Conservation (phyloP, 345 rosid species). For the rapeseed (Brassica napus) region DNA sequence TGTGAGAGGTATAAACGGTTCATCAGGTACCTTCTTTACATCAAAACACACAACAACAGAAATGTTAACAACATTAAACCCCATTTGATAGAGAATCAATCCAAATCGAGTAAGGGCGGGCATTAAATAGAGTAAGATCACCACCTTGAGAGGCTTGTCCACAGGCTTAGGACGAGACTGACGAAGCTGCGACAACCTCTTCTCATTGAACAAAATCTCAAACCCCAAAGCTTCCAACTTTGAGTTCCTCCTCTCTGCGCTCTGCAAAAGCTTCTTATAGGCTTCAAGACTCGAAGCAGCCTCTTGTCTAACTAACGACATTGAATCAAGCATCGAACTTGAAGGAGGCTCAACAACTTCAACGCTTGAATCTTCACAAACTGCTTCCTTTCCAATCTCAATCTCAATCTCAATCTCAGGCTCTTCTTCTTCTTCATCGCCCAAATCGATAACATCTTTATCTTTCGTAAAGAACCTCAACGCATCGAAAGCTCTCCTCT, state of each 20-base stretch:
- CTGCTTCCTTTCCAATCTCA: constrained; percentile 34
- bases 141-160: constrained; percentile 48
- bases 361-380: constrained; percentile 58
- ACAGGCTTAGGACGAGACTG: constrained; percentile 52
- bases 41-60: constrained; percentile 26
- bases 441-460: constrained; percentile 51
- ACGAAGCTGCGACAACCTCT: constrained; percentile 40
- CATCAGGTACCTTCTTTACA: constrained; percentile 57
- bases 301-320: constrained; percentile 44
- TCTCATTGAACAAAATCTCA: constrained; percentile 61
- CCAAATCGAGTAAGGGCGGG: background rate
- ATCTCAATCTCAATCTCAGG: background rate
- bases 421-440: constrained; percentile 34
- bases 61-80: constrained; percentile 15
- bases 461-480: constrained; percentile 44
- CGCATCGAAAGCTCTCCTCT: constrained; percentile 46
- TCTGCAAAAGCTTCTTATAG: constrained; percentile 65
- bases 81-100: too few relatives aligned
- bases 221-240: constrained; percentile 55
- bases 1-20: constrained; percentile 71
- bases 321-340: constrained; percentile 44
- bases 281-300: constrained; percentile 44
- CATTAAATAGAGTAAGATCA: background rate
- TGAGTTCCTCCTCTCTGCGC: constrained; percentile 48
- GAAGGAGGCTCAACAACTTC: constrained; percentile 47